Base-by-base conservation (phyloP, 345 rosid genomes). In the Pelargonium nanum region DNA sequence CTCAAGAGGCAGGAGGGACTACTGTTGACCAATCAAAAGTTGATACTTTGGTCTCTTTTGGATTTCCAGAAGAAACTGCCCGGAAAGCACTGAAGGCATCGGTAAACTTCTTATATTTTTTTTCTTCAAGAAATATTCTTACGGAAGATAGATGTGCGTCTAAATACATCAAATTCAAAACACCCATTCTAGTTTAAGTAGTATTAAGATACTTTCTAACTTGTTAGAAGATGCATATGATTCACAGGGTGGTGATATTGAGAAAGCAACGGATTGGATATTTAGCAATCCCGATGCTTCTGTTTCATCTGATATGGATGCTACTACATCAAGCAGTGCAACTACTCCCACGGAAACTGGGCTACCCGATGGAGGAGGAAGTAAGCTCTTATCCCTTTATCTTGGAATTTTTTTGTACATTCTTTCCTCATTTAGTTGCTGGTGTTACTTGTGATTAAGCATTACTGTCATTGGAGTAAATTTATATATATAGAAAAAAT, bases 231-330 rank as follows among this genome's bases (percentile, higher is more conserved):
- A 25, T 61, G 23, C 23, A 21, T 32, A 17, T 58, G 48, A 30
- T 68, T 32, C 54, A 52, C 80, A 94, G 97, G 93, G 86, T 58
- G 95, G 93, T 66, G 96, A 94, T 64, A 79, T 94, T 59, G 99
- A 80, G 78, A 90, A 79, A 71, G 99, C 99, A 54, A 88, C 99
- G 58, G 99, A 94, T 68, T 94, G 99, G 99, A 88, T 94, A 82
- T 94, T 94, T 74, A 88, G 72, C 78, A 94, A 81, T 74, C 97
- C 95, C 40, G 83, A 76, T 75, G 83, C 91, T 68, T 75, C 85
- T 65, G 74, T 64, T 68, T 65, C 81, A 44, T 75, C 95, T 10
- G 87, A 86, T 66, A 86, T 79, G 90, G 87, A 88, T 73, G 80
- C 87, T 57, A 63, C 79, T 54, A 73, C 91, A 59, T 80, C 92